Evolutionary conservation across 2,329 filamentous ascomycete genomes (phyloP), one percentile per base, ranked within the genome.

Genomic region (Tolypocladium ovalisporum): DNA sequence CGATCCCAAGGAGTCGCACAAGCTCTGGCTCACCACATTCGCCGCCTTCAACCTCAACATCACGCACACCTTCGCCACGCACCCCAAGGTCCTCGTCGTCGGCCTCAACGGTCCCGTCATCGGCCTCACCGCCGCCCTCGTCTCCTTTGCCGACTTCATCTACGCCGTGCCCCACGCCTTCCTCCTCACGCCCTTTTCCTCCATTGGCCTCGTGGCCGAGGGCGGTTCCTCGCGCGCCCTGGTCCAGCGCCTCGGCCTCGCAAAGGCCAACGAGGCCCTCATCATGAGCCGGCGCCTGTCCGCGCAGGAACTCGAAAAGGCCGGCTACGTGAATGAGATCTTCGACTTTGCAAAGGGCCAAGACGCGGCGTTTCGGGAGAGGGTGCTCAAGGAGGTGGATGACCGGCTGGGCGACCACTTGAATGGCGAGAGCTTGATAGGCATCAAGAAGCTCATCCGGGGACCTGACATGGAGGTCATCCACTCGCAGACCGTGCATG

Each of bases 61-160:
- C 66, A 94, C 92, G 2, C 87, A 90, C 65, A 87, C 90, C 65
- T 96, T 97, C 77, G 92, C 94, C 77, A 86, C 85, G 17, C 94
- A 97, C 75, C 89, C 91, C 65, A 97, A 97, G 76, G 88, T 97
- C 73, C 88, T 97, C 29, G 82, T 97, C 59, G 86, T 87, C 0
- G 94, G 90, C 0, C 85, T 97, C 63, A 97, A 97, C 75, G 94
- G 93, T 3, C 94, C 94, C 7, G 91, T 86, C 13, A 81, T 99
- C 56, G 94, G 94, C 7, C 85, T 97, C 36, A 89, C 88, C 2
- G 94, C 93, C 1, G 92, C 93, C 0, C 75, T 97, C 0, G 77
- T 90, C 58, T 86, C 86, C 34, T 88, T 90, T 71, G 89, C 89
- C 29, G 94, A 97, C 77, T 97, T 97, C 76, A 83, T 97, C 70